Evolutionary conservation across 768 basidiomycete genomes (phyloP).

Genomic region (Mycena belliarum): DNA sequence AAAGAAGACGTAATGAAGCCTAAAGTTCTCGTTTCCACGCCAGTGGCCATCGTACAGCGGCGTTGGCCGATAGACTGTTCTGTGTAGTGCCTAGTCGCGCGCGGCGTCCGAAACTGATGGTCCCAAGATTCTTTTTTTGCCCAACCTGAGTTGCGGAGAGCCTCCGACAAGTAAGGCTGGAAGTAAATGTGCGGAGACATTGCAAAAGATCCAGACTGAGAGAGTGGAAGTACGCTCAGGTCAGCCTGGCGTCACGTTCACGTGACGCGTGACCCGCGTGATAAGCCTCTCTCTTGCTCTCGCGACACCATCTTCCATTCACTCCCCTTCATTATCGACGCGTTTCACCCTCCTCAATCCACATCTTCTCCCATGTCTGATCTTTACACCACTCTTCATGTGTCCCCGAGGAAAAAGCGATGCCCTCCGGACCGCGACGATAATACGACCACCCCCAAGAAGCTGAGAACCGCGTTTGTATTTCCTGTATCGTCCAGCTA

Average conservation of each 20-base stretch:
- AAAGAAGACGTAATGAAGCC: constrained; percentile 2
- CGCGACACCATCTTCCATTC: constrained; percentile 22
- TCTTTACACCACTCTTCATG: constrained; percentile 58
- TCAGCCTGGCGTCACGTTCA: neutral
- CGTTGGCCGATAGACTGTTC: neutral
- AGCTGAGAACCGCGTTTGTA: constrained; percentile 53
- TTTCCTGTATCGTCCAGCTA: constrained; percentile 25
- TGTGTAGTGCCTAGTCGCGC: too few species aligned
- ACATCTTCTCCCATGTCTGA: constrained; percentile 47
- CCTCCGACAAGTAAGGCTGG: too few species aligned
- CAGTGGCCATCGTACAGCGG: neutral
- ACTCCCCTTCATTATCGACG: constrained; percentile 14
- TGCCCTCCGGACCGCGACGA: constrained; percentile 53
- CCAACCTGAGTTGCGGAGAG: too few species aligned
- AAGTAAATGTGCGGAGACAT: too few species aligned
- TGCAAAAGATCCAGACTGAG: too few species aligned
- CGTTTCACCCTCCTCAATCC: constrained; percentile 20
- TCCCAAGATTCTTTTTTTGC: too few species aligned
- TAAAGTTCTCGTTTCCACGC: neutral
- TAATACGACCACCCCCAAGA: constrained; percentile 67
- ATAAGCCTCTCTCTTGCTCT: neutral
- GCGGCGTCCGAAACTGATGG: too few species aligned
- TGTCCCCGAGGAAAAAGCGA: constrained; percentile 76
- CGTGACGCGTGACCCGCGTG: neutral
- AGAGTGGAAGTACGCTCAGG: too few species aligned